Base-by-base conservation (phyloP, 2,329 filamentous ascomycete genomes). In the Cercospora sp. region DNA sequence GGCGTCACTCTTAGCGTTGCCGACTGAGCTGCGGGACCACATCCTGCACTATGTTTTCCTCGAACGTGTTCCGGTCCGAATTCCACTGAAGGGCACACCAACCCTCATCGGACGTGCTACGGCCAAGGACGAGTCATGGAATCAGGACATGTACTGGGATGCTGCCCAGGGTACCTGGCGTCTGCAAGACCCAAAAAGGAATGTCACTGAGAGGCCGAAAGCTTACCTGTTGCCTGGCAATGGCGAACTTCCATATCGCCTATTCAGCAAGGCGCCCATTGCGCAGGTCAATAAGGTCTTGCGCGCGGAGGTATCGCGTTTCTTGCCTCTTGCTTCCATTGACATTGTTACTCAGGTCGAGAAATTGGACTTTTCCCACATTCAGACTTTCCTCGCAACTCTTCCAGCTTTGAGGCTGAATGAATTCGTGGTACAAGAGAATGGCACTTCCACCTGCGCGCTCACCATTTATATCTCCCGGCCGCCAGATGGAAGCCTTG, bases 391-490 rank as follows among this genome's bases (percentile, higher is more conserved):
- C 18, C 13, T 63, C 18, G 37, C 60, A 58, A 12, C 45, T 5
- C 26, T 67, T 3, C 65, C 65, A 24, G 34, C 34, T 4, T 28
- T 51, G 9, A 51, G 60, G 57, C 51, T 57, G 9, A 28, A 60
- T 21, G 51, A 63, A 3, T 63, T 67, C 26, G 34, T 63, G 5
- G 65, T 67, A 10, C 26, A 28, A 34, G 60, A 58, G 21, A 16
- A 67, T 40, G 65, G 65, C 3, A 63, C 9, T 9, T 59, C 61
- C 49, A 59, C 9, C 6, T 60, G 51, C 34, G 30, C 60, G 3
- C 49, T 67, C 26, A 24, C 40, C 10, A 18, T 67, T n/a, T 32
- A 67, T 24, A 16, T 67, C 21, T 58, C 32, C 28, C 65, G 65
- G 4, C 65, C 65, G 12, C 18, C 51, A 9, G 60, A 60, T 28